Evolutionary conservation across 2,329 filamentous ascomycete genomes (phyloP).

Genomic region (Coleophoma eucalyptorum): DNA sequence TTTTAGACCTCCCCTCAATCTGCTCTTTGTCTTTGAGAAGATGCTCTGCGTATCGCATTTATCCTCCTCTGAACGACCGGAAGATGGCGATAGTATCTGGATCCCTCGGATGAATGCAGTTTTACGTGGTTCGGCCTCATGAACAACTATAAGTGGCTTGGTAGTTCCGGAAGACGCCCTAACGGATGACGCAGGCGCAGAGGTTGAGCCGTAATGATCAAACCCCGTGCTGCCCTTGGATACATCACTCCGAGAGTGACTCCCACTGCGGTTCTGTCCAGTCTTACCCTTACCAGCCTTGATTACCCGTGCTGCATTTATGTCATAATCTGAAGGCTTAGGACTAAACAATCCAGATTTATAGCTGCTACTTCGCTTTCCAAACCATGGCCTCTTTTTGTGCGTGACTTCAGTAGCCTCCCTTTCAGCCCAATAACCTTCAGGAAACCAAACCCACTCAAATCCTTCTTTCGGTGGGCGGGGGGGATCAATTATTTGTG

Average conservation of each 20-base stretch:
- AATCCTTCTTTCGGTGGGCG: conserved; percentile 48
- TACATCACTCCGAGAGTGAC: neutral
- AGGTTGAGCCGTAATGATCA: neutral
- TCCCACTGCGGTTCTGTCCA: neutral
- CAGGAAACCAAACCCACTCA: conserved; percentile 62
- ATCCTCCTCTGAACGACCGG: neutral
- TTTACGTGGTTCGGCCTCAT: neutral
- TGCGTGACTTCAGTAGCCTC: conserved; percentile 21
- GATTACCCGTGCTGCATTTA: neutral
- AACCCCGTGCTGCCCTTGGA: neutral
- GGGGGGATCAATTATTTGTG: conserved; percentile 41
- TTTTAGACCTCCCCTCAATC: neutral
- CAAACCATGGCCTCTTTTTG: conserved; percentile 12
- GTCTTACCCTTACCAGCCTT: neutral
- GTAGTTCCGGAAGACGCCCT: neutral
- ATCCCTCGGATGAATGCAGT: neutral
- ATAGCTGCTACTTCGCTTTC: conserved; percentile 6
- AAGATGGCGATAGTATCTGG: neutral
- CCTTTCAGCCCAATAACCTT: conserved; percentile 61
- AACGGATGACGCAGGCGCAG: neutral
- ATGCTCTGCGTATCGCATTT: neutral
- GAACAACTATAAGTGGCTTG: neutral
- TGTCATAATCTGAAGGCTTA: neutral
- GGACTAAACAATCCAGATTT: neutral
- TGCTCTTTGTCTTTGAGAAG: neutral